phyloP scores from a whole-genome alignment of 2,329 filamentous ascomycete species.

The Aspergillus uvarum region DNA sequence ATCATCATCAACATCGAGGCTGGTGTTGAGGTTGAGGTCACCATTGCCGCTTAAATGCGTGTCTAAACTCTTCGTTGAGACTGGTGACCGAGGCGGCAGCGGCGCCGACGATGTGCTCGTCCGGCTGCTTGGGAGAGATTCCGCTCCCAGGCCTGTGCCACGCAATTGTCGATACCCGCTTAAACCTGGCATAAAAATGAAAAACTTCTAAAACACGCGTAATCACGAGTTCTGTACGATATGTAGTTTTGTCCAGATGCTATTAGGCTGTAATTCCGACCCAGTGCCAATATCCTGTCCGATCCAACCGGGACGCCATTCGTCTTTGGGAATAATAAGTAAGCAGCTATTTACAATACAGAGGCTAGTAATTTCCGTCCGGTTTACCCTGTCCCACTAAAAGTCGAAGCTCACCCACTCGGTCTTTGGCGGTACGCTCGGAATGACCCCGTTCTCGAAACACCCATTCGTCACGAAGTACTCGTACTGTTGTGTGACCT shows the following conservation, averaged over 20 bases:
- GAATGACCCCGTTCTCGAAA: conserved; percentile 72
- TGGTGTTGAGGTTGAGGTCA: conserved; percentile 55
- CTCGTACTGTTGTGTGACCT: conserved; percentile 62
- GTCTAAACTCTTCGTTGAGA: conserved; percentile 14
- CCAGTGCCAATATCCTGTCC: not conserved
- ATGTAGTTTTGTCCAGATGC: not conserved
- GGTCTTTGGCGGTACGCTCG: conserved; percentile 71
- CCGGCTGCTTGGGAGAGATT: conserved; percentile 19
- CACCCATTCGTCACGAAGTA: conserved; percentile 63
- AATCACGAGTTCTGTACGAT: not conserved
- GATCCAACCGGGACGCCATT: conserved; percentile 1
- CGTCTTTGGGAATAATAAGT: conserved; percentile 1
- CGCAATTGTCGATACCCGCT: conserved; percentile 30
- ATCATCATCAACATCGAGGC: conserved; percentile 57
- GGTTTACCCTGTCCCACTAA: conserved; percentile 40
- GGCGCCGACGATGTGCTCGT: conserved; percentile 18
- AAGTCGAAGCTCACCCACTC: conserved; percentile 76
- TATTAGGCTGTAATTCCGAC: not conserved
- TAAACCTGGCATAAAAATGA: conserved; percentile 32
- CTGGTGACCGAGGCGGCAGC: conserved; percentile 13
- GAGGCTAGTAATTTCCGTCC: not conserved
- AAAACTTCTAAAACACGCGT: conserved; percentile 33
- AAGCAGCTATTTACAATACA: conserved; percentile 10
- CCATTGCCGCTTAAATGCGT: conserved; percentile 51
- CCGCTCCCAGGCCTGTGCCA: conserved; percentile 16